These are phyloP conservation scores for Camelina sativa DNA, from an alignment of 345 rosid genomes.

Conservation along the genomic window DNA sequence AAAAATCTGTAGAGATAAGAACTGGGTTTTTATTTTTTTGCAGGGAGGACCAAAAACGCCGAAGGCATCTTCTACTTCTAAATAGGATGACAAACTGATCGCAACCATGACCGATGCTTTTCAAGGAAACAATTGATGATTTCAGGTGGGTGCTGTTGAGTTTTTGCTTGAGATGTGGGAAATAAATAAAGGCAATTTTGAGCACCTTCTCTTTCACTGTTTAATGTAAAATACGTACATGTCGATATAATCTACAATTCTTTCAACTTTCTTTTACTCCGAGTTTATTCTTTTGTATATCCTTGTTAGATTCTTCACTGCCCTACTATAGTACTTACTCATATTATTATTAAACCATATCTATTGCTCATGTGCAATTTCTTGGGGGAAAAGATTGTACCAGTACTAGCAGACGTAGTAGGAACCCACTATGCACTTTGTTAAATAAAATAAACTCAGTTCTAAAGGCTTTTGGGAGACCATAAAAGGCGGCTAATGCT, in stretches of 20 bases:
- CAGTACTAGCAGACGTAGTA: neutral
- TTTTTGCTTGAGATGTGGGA: conserved; percentile 14
- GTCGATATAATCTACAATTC: neutral
- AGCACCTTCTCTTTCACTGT: neutral
- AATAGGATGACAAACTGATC: conserved; percentile 4
- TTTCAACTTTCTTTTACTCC: neutral
- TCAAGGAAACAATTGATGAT: conserved; percentile 20
- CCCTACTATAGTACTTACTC: neutral
- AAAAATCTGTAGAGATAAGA: neutral
- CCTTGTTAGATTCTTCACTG: neutral
- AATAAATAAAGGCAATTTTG: conserved; percentile 7
- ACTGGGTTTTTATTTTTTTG: neutral
- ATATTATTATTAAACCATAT: neutral
- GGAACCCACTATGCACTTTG: neutral
- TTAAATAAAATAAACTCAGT: neutral
- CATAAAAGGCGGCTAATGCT: neutral
- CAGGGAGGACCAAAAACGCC: conserved; percentile 40
- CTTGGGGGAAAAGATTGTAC: neutral
- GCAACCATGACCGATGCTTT: neutral
- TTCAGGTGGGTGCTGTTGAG: conserved; percentile 1
- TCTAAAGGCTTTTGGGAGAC: neutral
- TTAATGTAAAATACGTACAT: conserved; percentile 14
- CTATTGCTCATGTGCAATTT: neutral
- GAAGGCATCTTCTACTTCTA: conserved; percentile 29
- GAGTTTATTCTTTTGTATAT: conserved; percentile 26